Conservation (phyloP, 306 rosid species). For the Delonix regia region DNA sequence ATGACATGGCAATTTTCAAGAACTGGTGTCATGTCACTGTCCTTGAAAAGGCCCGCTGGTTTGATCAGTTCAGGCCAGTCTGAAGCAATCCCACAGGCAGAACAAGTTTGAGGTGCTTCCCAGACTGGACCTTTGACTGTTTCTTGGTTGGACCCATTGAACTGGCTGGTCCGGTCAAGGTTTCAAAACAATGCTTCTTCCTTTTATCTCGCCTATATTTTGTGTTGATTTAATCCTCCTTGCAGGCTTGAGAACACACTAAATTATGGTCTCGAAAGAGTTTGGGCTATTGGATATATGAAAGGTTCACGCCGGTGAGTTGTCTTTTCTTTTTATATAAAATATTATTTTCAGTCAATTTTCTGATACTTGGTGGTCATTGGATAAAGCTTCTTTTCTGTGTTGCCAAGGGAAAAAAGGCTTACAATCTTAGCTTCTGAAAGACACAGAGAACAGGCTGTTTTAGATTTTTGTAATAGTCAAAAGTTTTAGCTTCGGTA, state of each 20-base stretch:
- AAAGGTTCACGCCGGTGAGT: constrained; percentile 96
- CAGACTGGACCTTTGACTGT: not conserved
- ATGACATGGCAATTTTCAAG: not conserved
- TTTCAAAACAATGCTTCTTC: not conserved
- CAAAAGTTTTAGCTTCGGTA: not conserved
- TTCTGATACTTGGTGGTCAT: not conserved
- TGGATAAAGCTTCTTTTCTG: not conserved
- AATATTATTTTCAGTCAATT: not conserved
- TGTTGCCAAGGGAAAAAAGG: not conserved
- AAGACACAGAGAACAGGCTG: not conserved
- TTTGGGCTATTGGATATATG: constrained; percentile 99
- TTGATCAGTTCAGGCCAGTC: not conserved
- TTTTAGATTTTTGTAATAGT: not conserved
- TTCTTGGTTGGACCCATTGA: not conserved
- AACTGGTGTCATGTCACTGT: not conserved
- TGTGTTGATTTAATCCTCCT: constrained; percentile 26
- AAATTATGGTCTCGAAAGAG: constrained; percentile 98
- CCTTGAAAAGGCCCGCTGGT: not conserved
- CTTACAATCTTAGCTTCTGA: not conserved
- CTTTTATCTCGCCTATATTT: not conserved
- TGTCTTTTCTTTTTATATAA: constrained; percentile 13
- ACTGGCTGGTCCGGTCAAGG: not conserved
- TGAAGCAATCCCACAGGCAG: not conserved
- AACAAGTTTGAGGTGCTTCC: not conserved
- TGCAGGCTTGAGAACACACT: constrained; percentile 98